A percentile compares a stretch with the other conserved stretches of the same genome.
Conservation (phyloP, 192 early-diverging fungal species). For the Chytriomyces sp. region DNA sequence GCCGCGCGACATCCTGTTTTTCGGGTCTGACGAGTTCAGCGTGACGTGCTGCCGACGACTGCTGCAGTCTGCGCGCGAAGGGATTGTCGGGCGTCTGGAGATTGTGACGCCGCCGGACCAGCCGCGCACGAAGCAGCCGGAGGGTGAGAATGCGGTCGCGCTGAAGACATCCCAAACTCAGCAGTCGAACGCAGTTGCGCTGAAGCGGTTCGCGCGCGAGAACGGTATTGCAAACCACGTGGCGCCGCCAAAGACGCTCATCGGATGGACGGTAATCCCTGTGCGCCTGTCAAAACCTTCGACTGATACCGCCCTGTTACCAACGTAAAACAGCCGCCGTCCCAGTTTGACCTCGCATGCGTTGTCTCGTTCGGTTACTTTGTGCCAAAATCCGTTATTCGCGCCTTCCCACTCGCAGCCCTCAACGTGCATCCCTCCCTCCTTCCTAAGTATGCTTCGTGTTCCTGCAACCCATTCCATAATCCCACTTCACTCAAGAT, state of each 20-base stretch:
- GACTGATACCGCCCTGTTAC: background rate
- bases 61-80: constrained; percentile 29
- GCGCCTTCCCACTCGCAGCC: constrained; percentile 64
- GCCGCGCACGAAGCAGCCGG: constrained; percentile 29
- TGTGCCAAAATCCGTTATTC: constrained; percentile 72
- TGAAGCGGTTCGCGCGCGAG: constrained; percentile 49
- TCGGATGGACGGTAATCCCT: constrained; percentile 52
- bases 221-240: constrained; percentile 45
- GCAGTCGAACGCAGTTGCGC: constrained; percentile 48
- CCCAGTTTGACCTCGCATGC: constrained; percentile 77
- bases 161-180: constrained; percentile 34
- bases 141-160: constrained; percentile 36
- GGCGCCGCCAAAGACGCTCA: constrained; percentile 57
- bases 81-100: constrained; percentile 15
- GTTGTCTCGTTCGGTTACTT: constrained; percentile 96
- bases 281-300: background rate
- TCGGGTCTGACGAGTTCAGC: constrained; percentile 87
- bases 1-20: constrained; percentile 88
- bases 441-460: constrained; percentile 67
- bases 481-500: constrained; percentile 24
- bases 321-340: background rate
- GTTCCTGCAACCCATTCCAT: background rate
- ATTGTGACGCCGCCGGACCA: constrained; percentile 39
- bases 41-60: constrained; percentile 61
- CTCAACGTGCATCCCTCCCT: constrained; percentile 95